Conservation (phyloP, 768 basidiomycete genomes). For the Kwoniella botswanensis region DNA sequence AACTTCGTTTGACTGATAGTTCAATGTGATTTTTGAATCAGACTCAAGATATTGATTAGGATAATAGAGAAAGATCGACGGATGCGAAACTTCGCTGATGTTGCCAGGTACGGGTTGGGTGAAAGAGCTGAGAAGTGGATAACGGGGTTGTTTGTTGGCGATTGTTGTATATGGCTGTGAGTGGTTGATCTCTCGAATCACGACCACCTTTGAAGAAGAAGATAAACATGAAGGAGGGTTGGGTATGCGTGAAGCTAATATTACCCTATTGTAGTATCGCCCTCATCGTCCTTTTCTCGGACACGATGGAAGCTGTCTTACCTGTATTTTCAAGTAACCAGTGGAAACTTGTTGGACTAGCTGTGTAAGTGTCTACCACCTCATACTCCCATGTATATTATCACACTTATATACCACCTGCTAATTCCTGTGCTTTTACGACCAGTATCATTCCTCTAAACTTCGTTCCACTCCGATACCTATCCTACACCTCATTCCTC, state of each 20-base stretch:
- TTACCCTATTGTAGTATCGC: constrained; percentile 36
- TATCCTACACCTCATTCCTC: constrained; percentile 52
- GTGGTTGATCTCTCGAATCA: constrained; percentile 7
- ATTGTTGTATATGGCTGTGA: constrained; percentile 47
- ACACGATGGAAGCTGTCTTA: constrained; percentile 49
- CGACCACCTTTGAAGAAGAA: neutral
- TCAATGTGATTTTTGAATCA: constrained; percentile 5
- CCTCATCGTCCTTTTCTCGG: constrained; percentile 49
- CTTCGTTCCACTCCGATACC: constrained; percentile 52
- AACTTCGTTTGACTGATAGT: neutral
- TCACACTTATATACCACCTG: constrained; percentile 41
- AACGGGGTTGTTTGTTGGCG: constrained; percentile 44
- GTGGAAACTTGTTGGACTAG: constrained; percentile 47
- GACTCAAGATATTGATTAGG: constrained; percentile 48
- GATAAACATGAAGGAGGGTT: neutral
- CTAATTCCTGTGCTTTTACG: neutral
- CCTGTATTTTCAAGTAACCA: constrained; percentile 43
- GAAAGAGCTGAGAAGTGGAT: constrained; percentile 36
- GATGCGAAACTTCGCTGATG: constrained; percentile 50
- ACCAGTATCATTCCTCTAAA: constrained; percentile 49
- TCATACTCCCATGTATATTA: constrained; percentile 47
- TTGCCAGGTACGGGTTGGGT: constrained; percentile 46
- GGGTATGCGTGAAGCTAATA: too few relatives aligned
- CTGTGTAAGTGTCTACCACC: constrained; percentile 37
- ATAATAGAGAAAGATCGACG: constrained; percentile 51